Base-by-base conservation (phyloP, 1,284 basidiomycete genomes). In the Fomes fomentarius region DNA sequence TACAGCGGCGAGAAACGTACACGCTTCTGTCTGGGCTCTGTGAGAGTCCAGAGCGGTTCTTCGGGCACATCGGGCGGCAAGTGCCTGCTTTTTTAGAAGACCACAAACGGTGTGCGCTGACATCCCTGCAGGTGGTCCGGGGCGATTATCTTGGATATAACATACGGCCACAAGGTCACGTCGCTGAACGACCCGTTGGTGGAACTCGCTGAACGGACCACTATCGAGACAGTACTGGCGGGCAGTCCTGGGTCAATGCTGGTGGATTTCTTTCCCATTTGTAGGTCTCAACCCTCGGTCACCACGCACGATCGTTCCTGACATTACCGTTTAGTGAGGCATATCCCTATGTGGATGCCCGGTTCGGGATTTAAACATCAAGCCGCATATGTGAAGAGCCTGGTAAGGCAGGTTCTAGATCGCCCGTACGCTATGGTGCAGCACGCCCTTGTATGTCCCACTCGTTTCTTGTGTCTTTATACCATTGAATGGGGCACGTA, bases 361-460 rank as follows among this genome's bases (percentile, higher is more conserved):
- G 67, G 67, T 0, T 62, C 68, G 3, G 58, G 57, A 1, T 69
- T 66, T 58, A 68, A 68, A 52, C 59, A 52, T 10, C 59, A 62
- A 11, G 65, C 66, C 6, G 42, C 54, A 10, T 37, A 51, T 21
- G 60, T 62, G 2, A 59, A 60, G n/a, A 42, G 44, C 1, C 50
- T 64, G n/a, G 54, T 60, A 4, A 50, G 54, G 6, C 42, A 50
- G 35, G 61, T 64, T 43, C 33, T 64, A n/a, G 60, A 68, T 41
- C 48, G 51, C 12, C 69, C 68, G 2, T 68, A 61, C 43, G 56
- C 65, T 2, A 63, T 61, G 46, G 67, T 69, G 2, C 63, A 66
- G 38, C 46, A 49, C n/a, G 56, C 58, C 15, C 54, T 68, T 62
- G 68, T 67, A 21, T 12, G 62, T 37, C 41, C 1, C 10, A n/a